Evolutionary conservation across 306 rosid genomes (phyloP).

Genomic region (Erythrophleum fordii): DNA sequence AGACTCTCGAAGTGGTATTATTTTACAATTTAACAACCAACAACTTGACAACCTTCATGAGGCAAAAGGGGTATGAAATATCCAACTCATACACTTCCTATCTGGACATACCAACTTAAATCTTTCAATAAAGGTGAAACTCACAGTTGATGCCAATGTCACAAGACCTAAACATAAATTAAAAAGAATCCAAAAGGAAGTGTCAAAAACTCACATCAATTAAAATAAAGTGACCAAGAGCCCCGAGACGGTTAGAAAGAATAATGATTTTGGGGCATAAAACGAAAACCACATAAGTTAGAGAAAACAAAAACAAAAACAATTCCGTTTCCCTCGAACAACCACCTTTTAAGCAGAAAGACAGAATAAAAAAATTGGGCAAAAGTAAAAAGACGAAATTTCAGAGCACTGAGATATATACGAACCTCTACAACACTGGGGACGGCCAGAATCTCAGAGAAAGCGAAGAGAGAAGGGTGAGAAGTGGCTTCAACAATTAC

Average conservation of each 20-base stretch:
- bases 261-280: not conserved
- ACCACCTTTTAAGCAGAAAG: not conserved
- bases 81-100: not conserved
- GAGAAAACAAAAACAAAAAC: not conserved
- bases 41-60: not conserved
- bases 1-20: not conserved
- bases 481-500: slow-evolving; percentile 77
- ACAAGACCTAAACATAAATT: not conserved
- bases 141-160: not conserved
- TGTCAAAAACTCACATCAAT: not conserved
- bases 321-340: not conserved
- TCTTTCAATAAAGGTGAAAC: not conserved
- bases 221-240: not conserved
- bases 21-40: not conserved
- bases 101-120: not conserved
- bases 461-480: slow-evolving; percentile 85
- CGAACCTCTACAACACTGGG: slow-evolving; percentile 74
- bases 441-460: slow-evolving; percentile 86
- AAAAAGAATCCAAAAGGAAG: not conserved
- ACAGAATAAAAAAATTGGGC: not conserved
- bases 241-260: not conserved
- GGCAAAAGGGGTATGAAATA: not conserved
- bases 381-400: not conserved
- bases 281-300: not conserved
- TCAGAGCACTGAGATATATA: not conserved